Percentiles rank a stretch among this genome's conserved stretches.
Conservation (phyloP, 2,329 filamentous ascomycete genomes). For the Aaosphaeria pasadenensis region DNA sequence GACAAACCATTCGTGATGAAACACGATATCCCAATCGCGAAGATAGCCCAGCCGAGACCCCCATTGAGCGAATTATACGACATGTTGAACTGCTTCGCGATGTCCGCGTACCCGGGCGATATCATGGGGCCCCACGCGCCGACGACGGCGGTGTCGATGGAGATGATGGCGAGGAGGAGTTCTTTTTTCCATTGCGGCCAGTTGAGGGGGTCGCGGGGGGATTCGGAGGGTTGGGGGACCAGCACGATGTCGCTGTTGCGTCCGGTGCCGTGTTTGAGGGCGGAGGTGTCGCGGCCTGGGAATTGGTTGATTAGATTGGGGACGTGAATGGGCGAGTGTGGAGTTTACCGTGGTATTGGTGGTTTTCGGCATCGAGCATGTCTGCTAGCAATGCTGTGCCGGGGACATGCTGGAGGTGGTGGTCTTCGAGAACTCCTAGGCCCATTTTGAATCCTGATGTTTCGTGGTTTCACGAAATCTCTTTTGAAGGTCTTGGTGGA, state of each 20-base stretch:
- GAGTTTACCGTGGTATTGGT: conserved; percentile 14
- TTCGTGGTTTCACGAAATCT: background rate
- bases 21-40: conserved; percentile 17
- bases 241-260: conserved; percentile 26
- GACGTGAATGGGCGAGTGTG: background rate
- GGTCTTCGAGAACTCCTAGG: conserved; percentile 18
- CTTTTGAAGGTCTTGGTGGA: background rate
- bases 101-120: conserved; percentile 13
- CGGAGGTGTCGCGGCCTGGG: conserved; percentile 19
- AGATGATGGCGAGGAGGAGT: conserved; percentile 15
- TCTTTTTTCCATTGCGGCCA: conserved; percentile 24
- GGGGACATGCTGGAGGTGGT: conserved; percentile 16
- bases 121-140: conserved; percentile 22
- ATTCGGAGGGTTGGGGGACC: conserved; percentile 17
- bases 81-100: conserved; percentile 18
- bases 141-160: conserved; percentile 16
- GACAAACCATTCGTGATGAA: conserved; percentile 17
- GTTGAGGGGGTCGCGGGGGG: conserved; percentile 15
- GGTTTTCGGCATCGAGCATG: conserved; percentile 7
- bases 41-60: conserved; percentile 17
- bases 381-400: conserved; percentile 17
- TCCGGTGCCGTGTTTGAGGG: conserved; percentile 24
- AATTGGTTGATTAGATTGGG: too few species aligned
- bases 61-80: conserved; percentile 14
- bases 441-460: conserved; percentile 15